Evolutionary conservation across 208 protist genomes (phyloP).

Genomic region (Acanthamoeba sp.): DNA sequence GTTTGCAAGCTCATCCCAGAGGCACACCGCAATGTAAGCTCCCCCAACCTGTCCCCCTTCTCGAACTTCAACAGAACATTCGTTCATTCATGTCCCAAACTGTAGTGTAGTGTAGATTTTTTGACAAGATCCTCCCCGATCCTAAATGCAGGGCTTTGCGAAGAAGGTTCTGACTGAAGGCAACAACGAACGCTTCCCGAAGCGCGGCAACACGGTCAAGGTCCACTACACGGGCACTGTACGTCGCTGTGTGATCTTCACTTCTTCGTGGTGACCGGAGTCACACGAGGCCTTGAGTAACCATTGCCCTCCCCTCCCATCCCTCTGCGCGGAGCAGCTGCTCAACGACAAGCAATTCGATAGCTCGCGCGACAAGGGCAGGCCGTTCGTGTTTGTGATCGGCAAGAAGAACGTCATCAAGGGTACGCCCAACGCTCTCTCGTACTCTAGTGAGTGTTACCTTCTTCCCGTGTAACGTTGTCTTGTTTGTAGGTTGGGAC

Average conservation of each 20-base stretch:
- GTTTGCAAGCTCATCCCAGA: constrained; percentile 68
- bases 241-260: background rate
- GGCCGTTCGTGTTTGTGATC: constrained; percentile 58
- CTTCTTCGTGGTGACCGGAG: background rate
- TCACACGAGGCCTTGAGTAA: too few species aligned
- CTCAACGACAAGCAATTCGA: constrained; percentile 66
- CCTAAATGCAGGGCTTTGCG: constrained; percentile 47
- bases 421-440: background rate
- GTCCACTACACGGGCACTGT: constrained; percentile 70
- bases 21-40: background rate
- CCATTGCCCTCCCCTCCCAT: too few species aligned
- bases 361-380: constrained; percentile 59
- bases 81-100: background rate
- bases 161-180: constrained; percentile 61
- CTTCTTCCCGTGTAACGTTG: background rate
- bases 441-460: background rate
- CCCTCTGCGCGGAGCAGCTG: background rate
- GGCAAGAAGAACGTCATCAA: constrained; percentile 66
- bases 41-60: background rate
- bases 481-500: constrained; percentile 36
- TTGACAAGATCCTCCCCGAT: background rate
- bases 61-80: background rate
- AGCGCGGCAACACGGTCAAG: constrained; percentile 44
- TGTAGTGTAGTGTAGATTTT: background rate
- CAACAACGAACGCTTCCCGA: constrained; percentile 30